Evolutionary conservation across 208 protist species (phyloP).

Genomic region (Acanthamoeba royreba): DNA sequence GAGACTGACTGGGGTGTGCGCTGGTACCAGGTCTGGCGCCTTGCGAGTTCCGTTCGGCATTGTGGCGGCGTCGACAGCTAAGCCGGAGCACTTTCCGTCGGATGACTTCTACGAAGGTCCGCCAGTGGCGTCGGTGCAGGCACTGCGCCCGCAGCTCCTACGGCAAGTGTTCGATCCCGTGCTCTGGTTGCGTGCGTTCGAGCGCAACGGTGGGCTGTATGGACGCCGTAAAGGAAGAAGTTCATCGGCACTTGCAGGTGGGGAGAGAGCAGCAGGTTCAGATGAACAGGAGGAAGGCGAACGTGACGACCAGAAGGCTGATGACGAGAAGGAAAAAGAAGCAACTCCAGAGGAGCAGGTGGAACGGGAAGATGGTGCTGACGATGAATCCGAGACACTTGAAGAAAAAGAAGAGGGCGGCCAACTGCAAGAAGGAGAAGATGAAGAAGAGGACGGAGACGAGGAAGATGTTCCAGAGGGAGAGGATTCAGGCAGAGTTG

Average conservation of each 20-base stretch:
- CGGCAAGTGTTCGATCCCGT: neutral
- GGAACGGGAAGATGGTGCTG: neutral
- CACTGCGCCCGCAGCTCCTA: neutral
- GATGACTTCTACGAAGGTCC: neutral
- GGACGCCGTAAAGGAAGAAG: too few relatives aligned
- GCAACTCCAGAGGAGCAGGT: neutral
- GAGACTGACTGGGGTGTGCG: too few relatives aligned
- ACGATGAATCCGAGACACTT: neutral
- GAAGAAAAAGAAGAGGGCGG: neutral
- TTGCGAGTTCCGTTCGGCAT: slow-evolving; percentile 25
- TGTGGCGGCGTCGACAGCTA: neutral
- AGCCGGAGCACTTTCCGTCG: neutral
- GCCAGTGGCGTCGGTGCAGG: neutral
- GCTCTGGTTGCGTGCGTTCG: slow-evolving; percentile 10
- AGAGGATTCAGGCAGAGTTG: too few relatives aligned
- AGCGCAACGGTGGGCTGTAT: neutral
- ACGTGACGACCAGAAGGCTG: neutral
- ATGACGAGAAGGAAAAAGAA: neutral
- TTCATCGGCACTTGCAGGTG: too few relatives aligned
- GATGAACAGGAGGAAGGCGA: too few relatives aligned
- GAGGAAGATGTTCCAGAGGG: too few relatives aligned
- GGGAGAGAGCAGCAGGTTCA: too few relatives aligned
- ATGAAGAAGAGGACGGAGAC: too few relatives aligned
- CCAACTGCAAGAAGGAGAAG: too few relatives aligned
- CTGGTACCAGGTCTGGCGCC: neutral